Evolutionary conservation across 306 rosid genomes (phyloP), one percentile per base, ranked within the genome.

Genomic region (Corylus avellana): DNA sequence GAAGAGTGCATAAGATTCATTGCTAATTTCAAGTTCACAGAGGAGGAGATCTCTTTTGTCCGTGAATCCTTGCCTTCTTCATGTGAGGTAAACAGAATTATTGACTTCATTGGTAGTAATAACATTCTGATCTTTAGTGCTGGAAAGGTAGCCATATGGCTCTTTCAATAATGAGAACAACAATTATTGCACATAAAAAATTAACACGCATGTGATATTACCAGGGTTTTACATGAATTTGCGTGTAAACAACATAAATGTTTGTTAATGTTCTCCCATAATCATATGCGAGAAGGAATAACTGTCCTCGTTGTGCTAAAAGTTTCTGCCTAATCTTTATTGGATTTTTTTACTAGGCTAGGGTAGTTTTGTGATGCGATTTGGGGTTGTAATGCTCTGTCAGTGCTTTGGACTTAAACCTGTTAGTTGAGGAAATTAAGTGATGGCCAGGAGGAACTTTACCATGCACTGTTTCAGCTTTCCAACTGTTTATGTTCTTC

Each of bases 1-100:
- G 99, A 96, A 46, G 99, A 96, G 78, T 93, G 98, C 88, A 89
- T 89, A 82, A 90, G 87, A 89, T 86, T 96, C 73, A 93, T 96
- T 75, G 97, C 97, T 51, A 93, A 90, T 89, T 96, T 96, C 90
- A 93, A 77, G 78, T 84, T 96, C 73, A 79, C 84, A 6, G 98
- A 91, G 64, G 97, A 91, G 22, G 99, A 93, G 81, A 96, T 93
- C 35, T 66, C 80, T 77, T 96, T 96, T 75, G 55, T 96, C 74
- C 90, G 83, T 82, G 61, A 93, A 70, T 74, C 89, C 66, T 87
- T 96, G 75, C 87, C 97, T 84, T 53, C 92, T 80, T 77, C 93
- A 3, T 91, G 96, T 79, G 99, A 96, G 98, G 99, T 96, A 89
- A 74, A 70, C 80, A 27, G 42, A 47, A 59, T 50, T 74, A 50